Evolutionary conservation across 345 rosid species (phyloP).

Genomic region (Citrus hindsii): DNA sequence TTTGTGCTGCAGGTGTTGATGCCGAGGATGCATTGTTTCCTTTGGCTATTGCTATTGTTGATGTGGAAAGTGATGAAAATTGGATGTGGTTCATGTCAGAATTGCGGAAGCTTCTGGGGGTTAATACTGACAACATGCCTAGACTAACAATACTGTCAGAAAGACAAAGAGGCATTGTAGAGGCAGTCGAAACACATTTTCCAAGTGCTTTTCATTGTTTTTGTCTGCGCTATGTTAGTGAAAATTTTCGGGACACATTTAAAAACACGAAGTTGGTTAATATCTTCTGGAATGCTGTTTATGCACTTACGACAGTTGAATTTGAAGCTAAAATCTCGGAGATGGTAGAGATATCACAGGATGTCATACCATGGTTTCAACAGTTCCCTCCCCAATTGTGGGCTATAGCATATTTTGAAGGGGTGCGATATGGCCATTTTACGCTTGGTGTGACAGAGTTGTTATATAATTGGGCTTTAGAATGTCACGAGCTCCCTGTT

Average conservation of each 20-base stretch:
- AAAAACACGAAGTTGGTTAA: conserved; percentile 88
- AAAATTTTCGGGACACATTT: conserved; percentile 90
- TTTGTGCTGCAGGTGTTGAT: conserved; percentile 95
- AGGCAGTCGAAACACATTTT: conserved; percentile 97
- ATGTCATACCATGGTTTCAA: conserved; percentile 73
- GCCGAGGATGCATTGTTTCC: conserved; percentile 89
- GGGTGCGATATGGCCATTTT: conserved; percentile 87
- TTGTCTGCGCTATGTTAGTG: conserved; percentile 85
- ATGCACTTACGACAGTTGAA: conserved; percentile 83
- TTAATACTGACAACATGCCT: conserved; percentile 92
- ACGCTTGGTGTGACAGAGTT: conserved; percentile 78
- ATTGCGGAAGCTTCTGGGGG: conserved; percentile 90
- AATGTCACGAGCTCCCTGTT: conserved; percentile 92
- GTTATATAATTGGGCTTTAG: conserved; percentile 88
- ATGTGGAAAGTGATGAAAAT: conserved; percentile 76
- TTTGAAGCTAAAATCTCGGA: conserved; percentile 76
- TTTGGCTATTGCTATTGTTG: conserved; percentile 84
- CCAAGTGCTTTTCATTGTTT: conserved; percentile 93
- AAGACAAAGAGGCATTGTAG: conserved; percentile 77
- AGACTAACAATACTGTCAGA: conserved; percentile 96
- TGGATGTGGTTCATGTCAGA: conserved; percentile 99
- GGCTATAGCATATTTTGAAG: conserved; percentile 94
- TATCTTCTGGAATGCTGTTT: conserved; percentile 95
- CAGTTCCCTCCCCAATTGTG: conserved; percentile 79
- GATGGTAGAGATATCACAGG: conserved; percentile 91